Evolutionary conservation across 305 asterid genomes (phyloP).

Genomic region (Vinca major): DNA sequence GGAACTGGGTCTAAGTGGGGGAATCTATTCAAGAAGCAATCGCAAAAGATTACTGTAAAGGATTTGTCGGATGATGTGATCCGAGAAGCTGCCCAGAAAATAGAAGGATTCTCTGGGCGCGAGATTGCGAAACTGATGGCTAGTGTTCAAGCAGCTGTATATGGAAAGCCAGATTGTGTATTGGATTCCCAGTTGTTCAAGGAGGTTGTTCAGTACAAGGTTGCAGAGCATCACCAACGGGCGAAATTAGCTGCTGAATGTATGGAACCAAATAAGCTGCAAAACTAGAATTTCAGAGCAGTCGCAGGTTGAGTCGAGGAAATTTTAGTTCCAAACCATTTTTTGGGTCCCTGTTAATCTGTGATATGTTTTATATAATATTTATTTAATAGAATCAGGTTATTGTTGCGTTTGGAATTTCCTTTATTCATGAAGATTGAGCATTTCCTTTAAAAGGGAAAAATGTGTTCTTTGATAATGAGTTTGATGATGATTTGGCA

Average conservation of each 20-base stretch:
- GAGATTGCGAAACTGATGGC: constrained; percentile 97
- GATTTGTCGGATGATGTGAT: constrained; percentile 59
- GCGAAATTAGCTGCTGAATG: constrained; percentile 51
- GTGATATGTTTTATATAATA: background rate
- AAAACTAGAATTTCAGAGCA: constrained; percentile 2
- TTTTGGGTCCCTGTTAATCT: background rate
- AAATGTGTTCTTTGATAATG: background rate
- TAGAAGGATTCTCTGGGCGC: constrained; percentile 85
- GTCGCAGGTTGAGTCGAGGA: background rate
- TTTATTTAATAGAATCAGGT: background rate
- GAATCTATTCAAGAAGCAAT: constrained; percentile 38
- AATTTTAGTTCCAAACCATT: background rate
- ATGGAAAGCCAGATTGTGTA: constrained; percentile 73
- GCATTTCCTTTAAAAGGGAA: too few species aligned
- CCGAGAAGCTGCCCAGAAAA: constrained; percentile 60
- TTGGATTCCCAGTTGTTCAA: constrained; percentile 53
- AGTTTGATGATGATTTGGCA: background rate
- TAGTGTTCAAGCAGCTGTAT: constrained; percentile 83
- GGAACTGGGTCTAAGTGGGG: constrained; percentile 40
- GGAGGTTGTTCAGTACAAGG: constrained; percentile 82
- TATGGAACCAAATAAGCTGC: constrained; percentile 8
- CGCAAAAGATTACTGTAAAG: constrained; percentile 52
- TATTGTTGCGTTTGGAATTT: background rate
- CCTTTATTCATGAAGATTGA: too few species aligned
- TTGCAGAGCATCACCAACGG: constrained; percentile 80